Evolutionary conservation across 2,329 filamentous ascomycete genomes (phyloP).

Genomic region (Sordariomycetes sp.): DNA sequence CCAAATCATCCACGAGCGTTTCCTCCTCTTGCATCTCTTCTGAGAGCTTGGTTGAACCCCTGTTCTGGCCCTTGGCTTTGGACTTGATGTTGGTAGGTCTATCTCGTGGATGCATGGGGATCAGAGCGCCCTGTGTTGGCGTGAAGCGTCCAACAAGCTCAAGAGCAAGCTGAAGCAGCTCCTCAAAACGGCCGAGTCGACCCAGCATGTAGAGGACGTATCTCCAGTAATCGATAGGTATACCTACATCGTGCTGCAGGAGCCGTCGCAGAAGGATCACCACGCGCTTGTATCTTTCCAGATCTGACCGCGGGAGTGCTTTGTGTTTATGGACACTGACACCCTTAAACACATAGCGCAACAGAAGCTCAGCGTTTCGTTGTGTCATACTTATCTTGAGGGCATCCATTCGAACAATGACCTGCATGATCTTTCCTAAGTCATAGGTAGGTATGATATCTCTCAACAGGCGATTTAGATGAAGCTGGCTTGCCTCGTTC

Average conservation of each 20-base stretch:
- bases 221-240: conserved; percentile 30
- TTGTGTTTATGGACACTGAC: no score
- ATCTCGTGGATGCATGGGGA: conserved; percentile 35
- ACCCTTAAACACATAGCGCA: conserved; percentile 15
- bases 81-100: no score
- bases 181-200: conserved; percentile 29
- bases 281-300: conserved; percentile 11
- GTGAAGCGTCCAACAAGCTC: conserved; percentile 31
- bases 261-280: conserved; percentile 18
- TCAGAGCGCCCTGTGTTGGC: conserved; percentile 17
- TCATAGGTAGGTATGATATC: conserved; percentile 8
- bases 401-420: conserved; percentile 22
- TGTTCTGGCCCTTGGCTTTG: no score
- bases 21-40: no score
- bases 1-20: no score
- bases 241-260: conserved; percentile 19
- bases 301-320: conserved; percentile 13
- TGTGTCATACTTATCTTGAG: conserved; percentile 17
- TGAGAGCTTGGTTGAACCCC: no score
- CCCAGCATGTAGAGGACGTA: conserved; percentile 33
- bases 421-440: conserved; percentile 12
- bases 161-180: conserved; percentile 33
- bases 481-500: conserved; percentile 4
- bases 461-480: conserved; percentile 13
- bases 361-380: conserved; percentile 14